phyloP scores from a whole-genome alignment of 495 filamentous ascomycete genomes.

The Penicillium manginii region DNA sequence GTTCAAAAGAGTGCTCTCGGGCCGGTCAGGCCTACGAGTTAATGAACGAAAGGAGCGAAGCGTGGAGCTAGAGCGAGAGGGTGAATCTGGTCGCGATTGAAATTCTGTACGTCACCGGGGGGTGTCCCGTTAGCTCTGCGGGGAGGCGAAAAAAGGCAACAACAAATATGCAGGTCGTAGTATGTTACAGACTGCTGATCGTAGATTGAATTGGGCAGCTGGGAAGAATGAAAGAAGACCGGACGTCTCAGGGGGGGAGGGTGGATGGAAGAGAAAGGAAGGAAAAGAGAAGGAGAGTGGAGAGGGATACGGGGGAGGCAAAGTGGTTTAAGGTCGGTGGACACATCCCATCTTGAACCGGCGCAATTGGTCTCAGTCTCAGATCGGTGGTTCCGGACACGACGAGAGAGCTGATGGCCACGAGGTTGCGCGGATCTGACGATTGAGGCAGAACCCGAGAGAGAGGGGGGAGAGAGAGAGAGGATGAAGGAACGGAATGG shows the following conservation, averaged over 20 bases:
- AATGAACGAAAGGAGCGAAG: constrained; percentile 41
- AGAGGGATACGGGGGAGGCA: constrained; percentile 3
- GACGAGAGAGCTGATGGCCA: background rate
- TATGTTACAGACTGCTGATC: background rate
- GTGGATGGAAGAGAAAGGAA: constrained; percentile 4
- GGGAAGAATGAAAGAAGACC: constrained; percentile 7
- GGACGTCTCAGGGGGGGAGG: constrained; percentile 4
- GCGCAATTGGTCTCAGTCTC: constrained; percentile 16
- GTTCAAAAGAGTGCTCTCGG: constrained; percentile 34
- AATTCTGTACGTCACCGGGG: constrained; percentile 34
- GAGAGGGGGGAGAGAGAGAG: constrained; percentile 7
- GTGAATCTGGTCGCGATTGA: constrained; percentile 37
- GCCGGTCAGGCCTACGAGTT: constrained; percentile 33
- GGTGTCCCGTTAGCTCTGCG: constrained; percentile 26
- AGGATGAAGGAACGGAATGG: background rate
- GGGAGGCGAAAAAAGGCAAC: constrained; percentile 15
- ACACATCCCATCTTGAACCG: constrained; percentile 24
- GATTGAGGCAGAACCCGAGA: background rate
- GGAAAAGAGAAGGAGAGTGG: constrained; percentile 8
- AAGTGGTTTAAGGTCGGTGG: constrained; percentile 10
- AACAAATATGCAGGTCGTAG: constrained; percentile 12
- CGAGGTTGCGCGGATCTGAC: background rate
- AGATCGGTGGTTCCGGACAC: constrained; percentile 11
- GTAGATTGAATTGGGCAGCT: constrained; percentile 5
- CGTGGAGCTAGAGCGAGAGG: constrained; percentile 41